These are phyloP conservation scores for Didymella pinodella DNA, from an alignment of 2,329 filamentous ascomycete genomes.

Conservation along the genomic window DNA sequence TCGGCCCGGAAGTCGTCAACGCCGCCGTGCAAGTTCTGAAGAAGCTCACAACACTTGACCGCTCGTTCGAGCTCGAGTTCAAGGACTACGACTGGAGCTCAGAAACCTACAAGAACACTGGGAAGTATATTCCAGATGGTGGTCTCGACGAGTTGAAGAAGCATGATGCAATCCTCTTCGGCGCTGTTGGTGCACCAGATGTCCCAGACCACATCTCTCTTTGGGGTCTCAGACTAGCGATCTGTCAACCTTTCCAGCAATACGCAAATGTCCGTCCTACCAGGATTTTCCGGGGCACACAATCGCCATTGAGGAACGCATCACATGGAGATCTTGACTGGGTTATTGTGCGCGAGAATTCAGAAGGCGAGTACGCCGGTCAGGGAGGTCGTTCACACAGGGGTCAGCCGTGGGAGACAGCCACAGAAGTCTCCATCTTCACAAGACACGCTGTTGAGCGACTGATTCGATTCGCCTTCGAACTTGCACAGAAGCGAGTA, in stretches of 20 bases:
- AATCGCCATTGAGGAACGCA: slow-evolving; percentile 63
- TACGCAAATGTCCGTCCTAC: slow-evolving; percentile 68
- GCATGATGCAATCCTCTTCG: slow-evolving; percentile 73
- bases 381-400: slow-evolving; percentile 69
- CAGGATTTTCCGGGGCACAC: slow-evolving; percentile 67
- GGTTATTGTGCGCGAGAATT: slow-evolving; percentile 73
- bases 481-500: slow-evolving; percentile 64
- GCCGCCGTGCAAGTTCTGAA: slow-evolving; percentile 70
- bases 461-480: slow-evolving; percentile 70
- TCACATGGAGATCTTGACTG: slow-evolving; percentile 69
- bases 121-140: slow-evolving; percentile 69
- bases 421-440: slow-evolving; percentile 71
- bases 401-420: slow-evolving; percentile 66
- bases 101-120: slow-evolving; percentile 70
- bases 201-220: slow-evolving; percentile 66
- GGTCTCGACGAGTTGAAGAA: slow-evolving; percentile 64
- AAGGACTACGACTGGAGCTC: slow-evolving; percentile 72
- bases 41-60: slow-evolving; percentile 59
- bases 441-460: slow-evolving; percentile 66
- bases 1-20: slow-evolving; percentile 72
- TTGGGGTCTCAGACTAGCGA: slow-evolving; percentile 64
- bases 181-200: slow-evolving; percentile 69
- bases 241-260: slow-evolving; percentile 64
- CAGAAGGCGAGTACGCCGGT: slow-evolving; percentile 71
- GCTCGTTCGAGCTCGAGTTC: slow-evolving; percentile 68